These are phyloP conservation scores for Pterulicium gracile DNA, from an alignment of 1,284 basidiomycete species.

Conservation along the genomic window DNA sequence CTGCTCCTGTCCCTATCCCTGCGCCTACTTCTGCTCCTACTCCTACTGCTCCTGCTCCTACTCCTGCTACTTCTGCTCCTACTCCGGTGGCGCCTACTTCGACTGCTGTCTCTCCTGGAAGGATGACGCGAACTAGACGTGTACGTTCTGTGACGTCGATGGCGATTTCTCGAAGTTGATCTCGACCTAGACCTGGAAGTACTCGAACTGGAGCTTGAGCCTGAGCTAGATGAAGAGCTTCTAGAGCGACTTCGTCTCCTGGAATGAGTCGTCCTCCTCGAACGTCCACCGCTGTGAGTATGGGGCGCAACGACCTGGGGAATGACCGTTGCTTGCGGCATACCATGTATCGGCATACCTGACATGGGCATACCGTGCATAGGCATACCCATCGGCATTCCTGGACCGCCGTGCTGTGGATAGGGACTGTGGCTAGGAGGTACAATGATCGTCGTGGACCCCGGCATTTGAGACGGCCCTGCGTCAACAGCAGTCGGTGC, in stretches of 20 bases:
- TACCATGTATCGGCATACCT: neutral
- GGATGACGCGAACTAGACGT: neutral
- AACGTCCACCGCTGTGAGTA: neutral
- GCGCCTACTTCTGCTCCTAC: too few relatives aligned
- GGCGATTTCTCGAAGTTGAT: neutral
- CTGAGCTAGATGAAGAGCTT: neutral
- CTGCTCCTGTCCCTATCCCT: too few relatives aligned
- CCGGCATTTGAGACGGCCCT: neutral
- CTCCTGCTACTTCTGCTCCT: conserved; percentile 11
- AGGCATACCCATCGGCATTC: neutral
- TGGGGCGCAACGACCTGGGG: neutral
- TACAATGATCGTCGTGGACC: neutral
- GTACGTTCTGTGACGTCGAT: neutral
- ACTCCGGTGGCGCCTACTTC: conserved; percentile 9
- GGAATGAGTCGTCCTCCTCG: neutral
- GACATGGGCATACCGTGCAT: neutral
- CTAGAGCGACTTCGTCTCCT: neutral
- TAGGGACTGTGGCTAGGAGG: neutral
- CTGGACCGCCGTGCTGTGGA: neutral
- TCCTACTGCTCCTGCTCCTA: conserved; percentile 9
- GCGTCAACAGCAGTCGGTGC: neutral
- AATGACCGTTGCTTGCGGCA: neutral
- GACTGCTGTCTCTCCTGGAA: neutral
- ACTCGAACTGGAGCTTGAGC: neutral
- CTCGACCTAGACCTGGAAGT: too few relatives aligned